Evolutionary conservation across 1,284 basidiomycete species (phyloP), one percentile per base, ranked within the genome.

Genomic region (Apiotrichum brassicae): DNA sequence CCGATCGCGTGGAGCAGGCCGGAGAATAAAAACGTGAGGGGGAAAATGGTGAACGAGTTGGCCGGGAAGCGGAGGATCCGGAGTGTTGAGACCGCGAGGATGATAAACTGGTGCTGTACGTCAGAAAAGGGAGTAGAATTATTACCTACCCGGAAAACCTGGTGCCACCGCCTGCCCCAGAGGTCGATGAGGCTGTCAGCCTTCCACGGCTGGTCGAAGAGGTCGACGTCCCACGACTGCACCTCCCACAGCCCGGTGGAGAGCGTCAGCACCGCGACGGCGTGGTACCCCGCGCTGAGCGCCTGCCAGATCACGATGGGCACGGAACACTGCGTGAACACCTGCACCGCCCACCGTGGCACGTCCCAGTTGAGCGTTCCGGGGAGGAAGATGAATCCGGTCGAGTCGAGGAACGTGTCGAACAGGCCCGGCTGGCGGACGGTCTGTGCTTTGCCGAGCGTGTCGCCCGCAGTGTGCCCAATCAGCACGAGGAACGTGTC

Each of bases 151-250:
- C 66, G 59, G 50, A 43, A 43, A 26, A 71, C 43, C 62, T 71
- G 68, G 57, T 74, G 72, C 72, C 72, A 74, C 30, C 72, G 43
- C 41, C 57, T 60, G 5, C 72, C 71, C 72, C 72, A 74, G 23
- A 74, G 60, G 25, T 72, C 66, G 36, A 71, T 50, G 36, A 74
- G 33, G 47, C 63, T 66, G 48, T 67, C 66, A 3, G 66, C 63
- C 25, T 40, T 50, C 53, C 64, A 63, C 3, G 71, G 70, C 25
- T 46, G 39, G 44, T 70, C 59, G 45, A 71, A 68, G 32, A 74
- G 49, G 47, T 66, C 62, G 24, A 63, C 56, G 48, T 68, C 63
- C 70, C 68, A 73, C 3, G 54, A 54, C 32, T 63, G 58, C 6
- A 57, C 56, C 46, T 68, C 66, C 53, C 59, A 68, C 11, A 41